Base-by-base conservation (phyloP, 2,329 filamentous ascomycete species). In the Pseudogymnoascus sp. region DNA sequence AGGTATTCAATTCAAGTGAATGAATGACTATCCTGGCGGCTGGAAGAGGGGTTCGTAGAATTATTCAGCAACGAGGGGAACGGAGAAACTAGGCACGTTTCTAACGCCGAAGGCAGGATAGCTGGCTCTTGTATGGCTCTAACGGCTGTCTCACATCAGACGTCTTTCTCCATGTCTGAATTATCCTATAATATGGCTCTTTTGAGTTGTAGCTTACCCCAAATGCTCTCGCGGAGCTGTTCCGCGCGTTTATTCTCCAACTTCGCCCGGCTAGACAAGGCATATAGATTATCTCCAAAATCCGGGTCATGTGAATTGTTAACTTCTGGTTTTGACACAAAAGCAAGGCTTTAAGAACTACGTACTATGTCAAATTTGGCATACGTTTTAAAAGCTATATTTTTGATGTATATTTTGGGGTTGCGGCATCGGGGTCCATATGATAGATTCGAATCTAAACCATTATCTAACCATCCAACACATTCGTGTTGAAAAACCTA, bases 401-500 rank as follows among this genome's bases (percentile, higher is more conserved):
- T 50, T 6, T 53, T 4, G 6, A 53, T 31, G 12, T 16, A 53
- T 1, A 53, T 31, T n/a, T 12, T 31, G n/a, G 18, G n/a, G 25
- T 12, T 31, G 10, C 2, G n/a, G 8, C 18, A 53, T 16, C 16
- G 3, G 16, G 40, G 18, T 4, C 11, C n/a, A 11, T 31, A 50
- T 53, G 44, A 28, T 61, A 46, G 23, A 6, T 62, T 16, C 31
- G 18, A 16, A 16, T 40, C 28, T 56, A 31, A 44, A 4, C 25
- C 5, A 61, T 28, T 62, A 60, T 31, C 36, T 61, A 42, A 36
- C 38, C 44, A 1, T 64, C 61, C 44, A 64, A 18, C 44, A 63
- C 56, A 62, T 62, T 73, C 64, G 69, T 71, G 61, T 88, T 89
- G 70, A 99, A 97, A 73, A 99, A 97, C 14, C 83, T 82, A 63